A percentile compares a stretch with the other conserved stretches of the same genome.
phyloP scores from a whole-genome alignment of 176 grass and related monocot species.

The Oryza longistaminata region DNA sequence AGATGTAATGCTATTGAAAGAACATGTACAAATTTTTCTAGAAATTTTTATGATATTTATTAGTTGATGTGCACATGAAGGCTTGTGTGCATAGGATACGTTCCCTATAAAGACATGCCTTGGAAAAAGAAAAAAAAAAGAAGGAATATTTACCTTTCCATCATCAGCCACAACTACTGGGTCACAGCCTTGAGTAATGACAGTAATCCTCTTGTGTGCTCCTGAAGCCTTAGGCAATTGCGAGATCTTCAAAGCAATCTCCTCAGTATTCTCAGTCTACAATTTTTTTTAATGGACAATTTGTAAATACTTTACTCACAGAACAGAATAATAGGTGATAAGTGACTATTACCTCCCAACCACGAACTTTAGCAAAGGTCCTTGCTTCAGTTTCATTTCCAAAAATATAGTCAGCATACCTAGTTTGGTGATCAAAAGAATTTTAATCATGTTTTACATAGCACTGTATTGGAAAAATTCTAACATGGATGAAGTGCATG shows the following conservation, averaged over 20 bases:
- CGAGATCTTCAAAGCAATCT: conserved; percentile 79
- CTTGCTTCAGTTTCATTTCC: conserved; percentile 90
- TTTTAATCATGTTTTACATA: neutral
- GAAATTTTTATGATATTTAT: too few species aligned
- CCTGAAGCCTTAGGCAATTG: conserved; percentile 67
- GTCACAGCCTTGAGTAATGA: conserved; percentile 87
- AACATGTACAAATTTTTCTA: too few species aligned
- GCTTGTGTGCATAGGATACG: too few species aligned
- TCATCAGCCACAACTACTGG: conserved; percentile 71
- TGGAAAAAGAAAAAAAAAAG: neutral
- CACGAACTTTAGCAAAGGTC: conserved; percentile 68
- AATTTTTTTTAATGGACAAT: conserved; percentile 13
- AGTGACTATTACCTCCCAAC: conserved; percentile 58
- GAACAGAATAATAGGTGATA: neutral
- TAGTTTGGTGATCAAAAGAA: conserved; percentile 18
- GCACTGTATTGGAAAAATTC: neutral
- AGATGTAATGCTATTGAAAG: too few species aligned
- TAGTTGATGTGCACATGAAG: too few species aligned
- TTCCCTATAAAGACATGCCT: too few species aligned
- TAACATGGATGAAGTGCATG: neutral
- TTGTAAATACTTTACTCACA: neutral
- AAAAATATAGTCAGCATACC: conserved; percentile 72
- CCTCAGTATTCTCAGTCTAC: conserved; percentile 78
- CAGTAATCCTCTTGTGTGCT: conserved; percentile 61
- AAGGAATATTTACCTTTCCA: conserved; percentile 58